Evolutionary conservation across 2,329 filamentous ascomycete species (phyloP), one percentile per base, ranked within the genome.

Genomic region (Orbilia javanica): DNA sequence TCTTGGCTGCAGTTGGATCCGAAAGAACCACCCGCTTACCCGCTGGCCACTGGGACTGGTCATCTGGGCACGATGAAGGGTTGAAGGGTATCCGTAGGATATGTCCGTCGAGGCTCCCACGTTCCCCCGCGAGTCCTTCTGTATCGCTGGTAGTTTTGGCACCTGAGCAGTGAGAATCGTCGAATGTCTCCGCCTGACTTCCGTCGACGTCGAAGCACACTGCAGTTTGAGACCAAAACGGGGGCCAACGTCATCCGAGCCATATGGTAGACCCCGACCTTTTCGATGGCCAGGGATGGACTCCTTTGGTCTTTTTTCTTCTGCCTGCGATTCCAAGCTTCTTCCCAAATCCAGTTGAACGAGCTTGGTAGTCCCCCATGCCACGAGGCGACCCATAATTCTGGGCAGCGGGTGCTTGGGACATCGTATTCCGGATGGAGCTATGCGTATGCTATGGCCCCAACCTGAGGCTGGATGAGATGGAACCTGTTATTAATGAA

Each of bases 171-270:
- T 7, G 52, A 36, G 20, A 27, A 46, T 48, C 34, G 55, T 60
- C 52, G 31, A 62, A 50, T 44, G 5, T 70, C 50, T 36, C 66
- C 66, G 53, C 66, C 66, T 70, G 66, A 70, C 66, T 53, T 55
- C 34, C 63, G 29, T 55, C 34, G 13, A 36, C 25, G 15, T 20
- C 22, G 8, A 8, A 5, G 4, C 31, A 34, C 31, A 5, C 10
- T 34, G 25, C 48, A 25, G 34, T 46, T 18, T 57, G 22, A 22
- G 63, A 44, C 15, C 42, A 0, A 57, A 22, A 11, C 10, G 20
- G 60, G 25, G 36, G 27, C 15, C 48, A 42, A 64, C 60, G 60
- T 64, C 60, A 64, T 64, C 39, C 20, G 60, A 31, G 25, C 36
- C 29, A 31, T 34, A 31, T 20, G 31, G 44, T 20, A 53, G n/a